Percentiles rank a stretch among this genome's conserved stretches.
Evolutionary conservation across 225 moss, liverwort and hornwort genomes (phyloP).

Genomic region (Asterella californica): DNA sequence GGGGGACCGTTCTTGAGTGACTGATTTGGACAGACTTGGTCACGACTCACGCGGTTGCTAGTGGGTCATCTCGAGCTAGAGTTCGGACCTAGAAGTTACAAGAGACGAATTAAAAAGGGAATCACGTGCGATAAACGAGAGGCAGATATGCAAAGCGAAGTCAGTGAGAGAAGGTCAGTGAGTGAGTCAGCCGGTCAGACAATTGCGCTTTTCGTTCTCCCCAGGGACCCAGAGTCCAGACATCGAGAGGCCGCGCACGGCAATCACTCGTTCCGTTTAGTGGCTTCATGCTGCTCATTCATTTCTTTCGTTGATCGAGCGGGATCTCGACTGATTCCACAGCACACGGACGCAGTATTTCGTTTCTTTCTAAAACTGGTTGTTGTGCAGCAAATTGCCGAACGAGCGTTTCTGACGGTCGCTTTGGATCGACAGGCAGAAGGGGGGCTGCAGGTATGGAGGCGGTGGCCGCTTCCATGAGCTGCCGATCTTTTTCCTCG

Average conservation of each 20-base stretch:
- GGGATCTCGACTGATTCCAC: no score
- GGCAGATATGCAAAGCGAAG: background rate
- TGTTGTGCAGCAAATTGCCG: no score
- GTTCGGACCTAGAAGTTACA: no score
- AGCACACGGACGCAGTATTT: no score
- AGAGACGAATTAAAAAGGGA: background rate
- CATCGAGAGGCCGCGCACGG: background rate
- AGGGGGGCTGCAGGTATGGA: slow-evolving; percentile 23
- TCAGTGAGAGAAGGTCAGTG: background rate
- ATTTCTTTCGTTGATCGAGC: background rate
- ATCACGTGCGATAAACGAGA: slow-evolving; percentile 6
- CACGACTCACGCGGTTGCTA: no score
- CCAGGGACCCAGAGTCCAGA: no score
- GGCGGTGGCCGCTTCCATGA: slow-evolving; percentile 22
- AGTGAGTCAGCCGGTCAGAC: background rate
- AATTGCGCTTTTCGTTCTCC: no score
- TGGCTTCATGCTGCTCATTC: background rate
- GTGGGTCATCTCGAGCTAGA: no score
- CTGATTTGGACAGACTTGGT: no score
- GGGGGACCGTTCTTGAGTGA: no score
- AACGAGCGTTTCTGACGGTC: background rate
- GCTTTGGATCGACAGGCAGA: background rate
- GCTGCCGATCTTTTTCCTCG: slow-evolving; percentile 11
- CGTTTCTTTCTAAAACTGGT: no score
- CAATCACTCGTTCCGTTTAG: background rate